A percentile compares a stretch with the other conserved stretches of the same genome.
Evolutionary conservation across 2,329 filamentous ascomycete genomes (phyloP).

Genomic region (Lanzia echinophila): DNA sequence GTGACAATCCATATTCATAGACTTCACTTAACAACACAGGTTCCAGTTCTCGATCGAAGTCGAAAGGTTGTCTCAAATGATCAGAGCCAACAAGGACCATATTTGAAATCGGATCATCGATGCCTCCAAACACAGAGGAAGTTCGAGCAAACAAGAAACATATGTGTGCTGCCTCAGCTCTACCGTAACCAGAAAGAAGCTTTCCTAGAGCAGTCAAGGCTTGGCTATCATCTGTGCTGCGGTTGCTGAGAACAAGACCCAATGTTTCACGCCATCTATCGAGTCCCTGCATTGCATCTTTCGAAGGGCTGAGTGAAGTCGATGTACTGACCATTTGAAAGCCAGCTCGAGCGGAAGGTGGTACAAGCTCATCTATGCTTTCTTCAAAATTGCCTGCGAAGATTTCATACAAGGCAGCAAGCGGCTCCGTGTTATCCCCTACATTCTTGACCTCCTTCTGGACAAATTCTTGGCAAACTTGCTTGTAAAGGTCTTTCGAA

Average conservation of each 20-base stretch:
- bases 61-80: slow-evolving; percentile 62
- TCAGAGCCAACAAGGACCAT: slow-evolving; percentile 84
- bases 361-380: slow-evolving; percentile 91
- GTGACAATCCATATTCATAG: slow-evolving; percentile 81
- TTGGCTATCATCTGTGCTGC: slow-evolving; percentile 69
- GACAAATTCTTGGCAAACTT: slow-evolving; percentile 92
- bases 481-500: slow-evolving; percentile 79
- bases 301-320: slow-evolving; percentile 51
- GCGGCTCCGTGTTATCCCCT: slow-evolving; percentile 73
- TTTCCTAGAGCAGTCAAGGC: slow-evolving; percentile 76
- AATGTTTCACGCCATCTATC: slow-evolving; percentile 94
- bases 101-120: slow-evolving; percentile 71
- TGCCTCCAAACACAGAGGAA: slow-evolving; percentile 66
- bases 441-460: slow-evolving; percentile 85
- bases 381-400: slow-evolving; percentile 92
- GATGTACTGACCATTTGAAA: slow-evolving; percentile 84
- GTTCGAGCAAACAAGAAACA: slow-evolving; percentile 83
- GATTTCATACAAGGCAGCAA: slow-evolving; percentile 88
- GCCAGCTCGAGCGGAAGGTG: slow-evolving; percentile 83
- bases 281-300: slow-evolving; percentile 74
- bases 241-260: slow-evolving; percentile 78
- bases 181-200: slow-evolving; percentile 75
- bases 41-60: slow-evolving; percentile 74
- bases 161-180: slow-evolving; percentile 85
- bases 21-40: slow-evolving; percentile 91